Conservation (phyloP, 306 rosid species). For the Trifolium dubium region DNA sequence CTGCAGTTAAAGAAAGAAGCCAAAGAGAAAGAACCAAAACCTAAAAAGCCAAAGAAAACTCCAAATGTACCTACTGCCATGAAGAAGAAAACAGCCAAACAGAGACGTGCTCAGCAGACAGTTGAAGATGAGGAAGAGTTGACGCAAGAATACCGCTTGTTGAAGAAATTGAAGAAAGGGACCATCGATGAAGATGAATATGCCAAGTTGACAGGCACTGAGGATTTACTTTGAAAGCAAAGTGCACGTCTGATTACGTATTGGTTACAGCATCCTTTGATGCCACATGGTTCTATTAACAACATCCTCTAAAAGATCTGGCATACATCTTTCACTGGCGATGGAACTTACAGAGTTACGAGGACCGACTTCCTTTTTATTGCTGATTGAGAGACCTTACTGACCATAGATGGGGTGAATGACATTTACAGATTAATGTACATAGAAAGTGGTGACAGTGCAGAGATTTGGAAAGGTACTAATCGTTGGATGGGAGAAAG, state of each 20-base stretch:
- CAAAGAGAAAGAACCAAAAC: slow-evolving; percentile 61
- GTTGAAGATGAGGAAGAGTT: slow-evolving; percentile 87
- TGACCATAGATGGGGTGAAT: slow-evolving; percentile 23
- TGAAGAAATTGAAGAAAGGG: slow-evolving; percentile 89
- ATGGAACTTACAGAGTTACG: slow-evolving; percentile 23
- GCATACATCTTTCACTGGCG: slow-evolving; percentile 21
- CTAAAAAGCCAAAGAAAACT: slow-evolving; percentile 53
- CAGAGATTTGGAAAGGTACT: slow-evolving; percentile 2
- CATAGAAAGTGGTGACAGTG: slow-evolving; percentile 17
- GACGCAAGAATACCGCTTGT: slow-evolving; percentile 71
- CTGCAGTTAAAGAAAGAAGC: slow-evolving; percentile 77
- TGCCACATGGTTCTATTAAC: slow-evolving; percentile 33
- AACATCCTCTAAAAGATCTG: slow-evolving; percentile 32
- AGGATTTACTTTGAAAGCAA: slow-evolving; percentile 66
- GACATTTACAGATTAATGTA: slow-evolving; percentile 17
- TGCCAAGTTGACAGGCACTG: slow-evolving; percentile 81
- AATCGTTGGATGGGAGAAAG: background rate
- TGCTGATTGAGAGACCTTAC: slow-evolving; percentile 6
- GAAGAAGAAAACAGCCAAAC: slow-evolving; percentile 85
- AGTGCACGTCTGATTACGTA: slow-evolving; percentile 28
- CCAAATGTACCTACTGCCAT: slow-evolving; percentile 42
- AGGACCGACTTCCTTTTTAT: slow-evolving; percentile 2
- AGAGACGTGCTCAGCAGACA: slow-evolving; percentile 85
- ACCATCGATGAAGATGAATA: slow-evolving; percentile 73
- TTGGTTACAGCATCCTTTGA: slow-evolving; percentile 8